Percentiles rank a stretch among this genome's conserved stretches.
Evolutionary conservation across 148 eudicot genomes (phyloP).

Genomic region (Persicaria tinctoria): DNA sequence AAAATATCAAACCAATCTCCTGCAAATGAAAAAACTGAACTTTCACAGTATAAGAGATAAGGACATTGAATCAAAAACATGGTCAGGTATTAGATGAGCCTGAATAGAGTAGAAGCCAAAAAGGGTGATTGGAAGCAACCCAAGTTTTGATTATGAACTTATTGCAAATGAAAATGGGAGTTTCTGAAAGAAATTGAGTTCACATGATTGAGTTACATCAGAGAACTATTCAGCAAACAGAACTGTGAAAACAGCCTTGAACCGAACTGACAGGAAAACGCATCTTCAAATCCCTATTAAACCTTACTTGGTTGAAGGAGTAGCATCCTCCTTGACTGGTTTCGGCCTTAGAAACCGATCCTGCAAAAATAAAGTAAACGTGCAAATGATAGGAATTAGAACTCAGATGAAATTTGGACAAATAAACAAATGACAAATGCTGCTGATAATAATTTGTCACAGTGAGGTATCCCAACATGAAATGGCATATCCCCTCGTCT

Average conservation of each 20-base stretch:
- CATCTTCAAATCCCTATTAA: not conserved
- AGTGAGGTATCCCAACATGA: not conserved
- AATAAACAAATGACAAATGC: not conserved
- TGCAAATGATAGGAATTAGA: not conserved
- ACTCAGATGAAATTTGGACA: not conserved
- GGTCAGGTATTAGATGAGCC: not conserved
- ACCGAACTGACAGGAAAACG: not conserved
- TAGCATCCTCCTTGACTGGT: not conserved
- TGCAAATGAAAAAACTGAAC: not conserved
- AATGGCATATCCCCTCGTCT: too few species aligned
- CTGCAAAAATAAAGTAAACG: not conserved
- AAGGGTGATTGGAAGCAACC: not conserved
- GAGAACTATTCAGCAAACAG: not conserved
- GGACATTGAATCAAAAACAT: not conserved
- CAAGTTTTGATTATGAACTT: not conserved
- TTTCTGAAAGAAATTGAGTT: not conserved
- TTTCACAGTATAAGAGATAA: not conserved
- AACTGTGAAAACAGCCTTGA: not conserved
- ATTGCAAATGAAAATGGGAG: not conserved
- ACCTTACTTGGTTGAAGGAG: not conserved
- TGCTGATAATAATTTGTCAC: not conserved
- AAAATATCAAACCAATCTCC: not conserved
- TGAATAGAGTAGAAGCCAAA: not conserved
- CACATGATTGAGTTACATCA: not conserved
- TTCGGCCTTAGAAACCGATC: not conserved